phyloP scores from a whole-genome alignment of 306 rosid genomes.

The Dicorynia guianensis region DNA sequence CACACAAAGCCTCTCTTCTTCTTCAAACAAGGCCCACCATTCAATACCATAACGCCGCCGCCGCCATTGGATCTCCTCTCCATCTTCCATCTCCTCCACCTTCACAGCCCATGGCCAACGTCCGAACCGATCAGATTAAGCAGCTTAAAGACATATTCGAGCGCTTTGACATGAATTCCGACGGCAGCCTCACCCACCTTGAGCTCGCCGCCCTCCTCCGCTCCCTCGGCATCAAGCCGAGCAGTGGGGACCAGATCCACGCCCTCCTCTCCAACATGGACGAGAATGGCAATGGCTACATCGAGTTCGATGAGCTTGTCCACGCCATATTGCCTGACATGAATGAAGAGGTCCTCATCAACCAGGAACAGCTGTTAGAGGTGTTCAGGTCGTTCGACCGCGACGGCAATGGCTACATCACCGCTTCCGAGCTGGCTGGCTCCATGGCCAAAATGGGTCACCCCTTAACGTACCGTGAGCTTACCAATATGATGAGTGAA shows the following conservation, averaged over 20 bases:
- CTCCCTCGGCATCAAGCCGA: slow-evolving; percentile 70
- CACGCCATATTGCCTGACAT: slow-evolving; percentile 56
- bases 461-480: slow-evolving; percentile 62
- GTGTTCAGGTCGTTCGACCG: slow-evolving; percentile 69
- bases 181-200: slow-evolving; percentile 76
- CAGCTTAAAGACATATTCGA: slow-evolving; percentile 64
- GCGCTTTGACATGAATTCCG: slow-evolving; percentile 73
- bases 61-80: too few relatives aligned
- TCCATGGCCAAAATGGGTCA: slow-evolving; percentile 80
- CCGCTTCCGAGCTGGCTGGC: slow-evolving; percentile 73
- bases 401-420: slow-evolving; percentile 76
- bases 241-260: slow-evolving; percentile 64
- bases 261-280: slow-evolving; percentile 61
- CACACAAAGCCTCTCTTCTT: too few relatives aligned
- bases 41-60: not conserved
- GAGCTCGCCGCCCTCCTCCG: slow-evolving; percentile 78
- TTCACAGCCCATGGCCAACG: slow-evolving; percentile 33
- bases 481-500: slow-evolving; percentile 62
- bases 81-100: not conserved
- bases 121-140: slow-evolving; percentile 50
- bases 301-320: slow-evolving; percentile 69
- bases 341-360: slow-evolving; percentile 52
- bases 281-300: slow-evolving; percentile 66
- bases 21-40: not conserved
- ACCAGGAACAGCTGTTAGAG: slow-evolving; percentile 67